Evolutionary conservation across 441 rosid species (phyloP).

Genomic region (Sinapis alba): DNA sequence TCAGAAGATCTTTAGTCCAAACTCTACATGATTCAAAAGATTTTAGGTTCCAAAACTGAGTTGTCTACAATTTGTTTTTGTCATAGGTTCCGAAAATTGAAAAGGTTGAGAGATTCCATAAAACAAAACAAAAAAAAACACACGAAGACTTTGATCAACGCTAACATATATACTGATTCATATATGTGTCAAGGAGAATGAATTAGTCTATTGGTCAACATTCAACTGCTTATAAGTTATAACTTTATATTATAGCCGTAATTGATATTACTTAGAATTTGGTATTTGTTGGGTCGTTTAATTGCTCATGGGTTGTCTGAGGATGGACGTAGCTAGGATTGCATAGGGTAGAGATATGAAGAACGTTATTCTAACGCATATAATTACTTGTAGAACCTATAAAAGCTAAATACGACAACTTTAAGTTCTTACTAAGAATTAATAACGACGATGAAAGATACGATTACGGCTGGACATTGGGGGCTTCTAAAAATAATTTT

Average conservation of each 20-base stretch:
- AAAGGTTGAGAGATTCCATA: conserved; percentile 4
- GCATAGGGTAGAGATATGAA: conserved; percentile 38
- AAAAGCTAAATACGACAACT: conserved; percentile 15
- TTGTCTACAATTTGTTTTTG: not conserved
- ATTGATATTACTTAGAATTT: conserved; percentile 15
- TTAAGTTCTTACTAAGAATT: conserved; percentile 21
- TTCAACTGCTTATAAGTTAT: conserved; percentile 5
- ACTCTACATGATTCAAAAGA: not conserved
- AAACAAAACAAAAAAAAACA: conserved; percentile 9
- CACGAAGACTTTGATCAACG: conserved; percentile 24
- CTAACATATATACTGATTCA: conserved; percentile 5
- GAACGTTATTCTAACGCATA: conserved; percentile 22
- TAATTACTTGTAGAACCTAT: not conserved
- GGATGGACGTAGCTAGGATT: conserved; percentile 32
- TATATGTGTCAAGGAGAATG: not conserved
- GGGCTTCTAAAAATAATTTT: conserved; percentile 17
- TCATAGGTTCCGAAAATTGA: not conserved
- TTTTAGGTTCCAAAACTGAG: not conserved
- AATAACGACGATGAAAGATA: conserved; percentile 26
- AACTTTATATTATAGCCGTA: conserved; percentile 5
- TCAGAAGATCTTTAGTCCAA: conserved; percentile 14
- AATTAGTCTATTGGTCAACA: conserved; percentile 16
- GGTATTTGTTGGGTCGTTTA: conserved; percentile 25
- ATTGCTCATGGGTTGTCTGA: conserved; percentile 38
- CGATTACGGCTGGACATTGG: conserved; percentile 33